A percentile compares a stretch with the other conserved stretches of the same genome.
Evolutionary conservation across 2,329 filamentous ascomycete species (phyloP).

Genomic region (Hypocrella siamensis): DNA sequence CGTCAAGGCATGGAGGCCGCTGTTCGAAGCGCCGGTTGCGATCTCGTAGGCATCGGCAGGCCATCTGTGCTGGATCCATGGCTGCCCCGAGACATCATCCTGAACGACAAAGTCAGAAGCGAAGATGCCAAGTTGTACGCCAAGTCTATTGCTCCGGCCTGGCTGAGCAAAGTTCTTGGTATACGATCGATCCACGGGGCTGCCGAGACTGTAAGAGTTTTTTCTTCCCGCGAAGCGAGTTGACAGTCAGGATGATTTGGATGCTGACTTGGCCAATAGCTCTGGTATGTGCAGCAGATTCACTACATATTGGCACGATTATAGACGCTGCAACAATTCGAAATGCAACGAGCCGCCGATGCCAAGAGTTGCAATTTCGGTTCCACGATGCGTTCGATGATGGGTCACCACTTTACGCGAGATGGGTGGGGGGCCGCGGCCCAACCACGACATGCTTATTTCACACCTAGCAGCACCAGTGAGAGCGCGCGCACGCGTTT

Average conservation of each 20-base stretch:
- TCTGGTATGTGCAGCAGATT: conserved; percentile 3
- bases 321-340: too few relatives aligned
- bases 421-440: too few relatives aligned
- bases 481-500: too few relatives aligned
- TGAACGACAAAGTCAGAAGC: conserved; percentile 18
- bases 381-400: too few relatives aligned
- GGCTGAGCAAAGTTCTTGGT: conserved; percentile 10
- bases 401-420: too few relatives aligned
- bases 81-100: conserved; percentile 18
- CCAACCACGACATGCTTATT: background rate
- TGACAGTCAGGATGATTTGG: background rate
- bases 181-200: conserved; percentile 5
- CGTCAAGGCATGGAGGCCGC: conserved; percentile 24
- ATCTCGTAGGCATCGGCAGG: conserved; percentile 23
- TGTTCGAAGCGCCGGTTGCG: conserved; percentile 20
- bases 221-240: background rate
- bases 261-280: background rate
- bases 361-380: too few relatives aligned
- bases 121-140: conserved; percentile 16
- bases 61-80: conserved; percentile 21
- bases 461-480: background rate
- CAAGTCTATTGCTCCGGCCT: conserved; percentile 10
- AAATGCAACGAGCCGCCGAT: too few relatives aligned
- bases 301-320: background rate
- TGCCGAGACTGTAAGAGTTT: conserved; percentile 6